Evolutionary conservation across 352 stramenopile species (phyloP).

Genomic region (Plasmopara muralis): DNA sequence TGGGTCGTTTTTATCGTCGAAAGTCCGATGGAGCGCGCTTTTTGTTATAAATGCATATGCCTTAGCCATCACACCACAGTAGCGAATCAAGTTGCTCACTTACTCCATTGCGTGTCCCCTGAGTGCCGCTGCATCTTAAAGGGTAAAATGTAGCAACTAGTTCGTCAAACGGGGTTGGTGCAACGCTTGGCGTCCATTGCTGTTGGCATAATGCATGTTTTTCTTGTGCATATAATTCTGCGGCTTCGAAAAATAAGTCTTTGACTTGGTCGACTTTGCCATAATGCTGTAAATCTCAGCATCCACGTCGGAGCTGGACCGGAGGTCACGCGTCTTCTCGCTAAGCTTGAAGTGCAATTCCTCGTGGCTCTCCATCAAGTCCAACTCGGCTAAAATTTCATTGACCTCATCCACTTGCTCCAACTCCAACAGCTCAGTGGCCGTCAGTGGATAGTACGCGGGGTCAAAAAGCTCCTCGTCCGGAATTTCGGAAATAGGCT

Average conservation of each 20-base stretch:
- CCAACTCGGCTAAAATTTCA: conserved; percentile 66
- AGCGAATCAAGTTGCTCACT: conserved; percentile 18
- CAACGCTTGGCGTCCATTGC: conserved; percentile 41
- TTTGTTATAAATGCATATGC: conserved; percentile 8
- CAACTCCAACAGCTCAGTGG: conserved; percentile 54
- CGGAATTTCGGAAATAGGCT: conserved; percentile 43
- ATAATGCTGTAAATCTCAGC: conserved; percentile 52
- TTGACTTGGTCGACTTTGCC: conserved; percentile 42
- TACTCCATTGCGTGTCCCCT: conserved; percentile 26
- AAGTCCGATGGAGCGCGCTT: conserved; percentile 26
- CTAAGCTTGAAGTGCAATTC: conserved; percentile 54
- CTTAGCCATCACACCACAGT: neutral
- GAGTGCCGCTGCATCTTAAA: conserved; percentile 22
- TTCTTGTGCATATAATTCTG: conserved; percentile 27
- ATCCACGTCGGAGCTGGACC: conserved; percentile 46
- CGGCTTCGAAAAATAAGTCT: conserved; percentile 31
- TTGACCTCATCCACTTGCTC: conserved; percentile 80
- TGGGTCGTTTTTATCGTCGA: conserved; percentile 18
- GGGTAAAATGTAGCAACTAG: conserved; percentile 27
- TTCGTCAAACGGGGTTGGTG: conserved; percentile 71
- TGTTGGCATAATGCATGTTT: conserved; percentile 36
- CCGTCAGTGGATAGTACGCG: conserved; percentile 48
- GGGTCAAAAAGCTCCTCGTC: conserved; percentile 78
- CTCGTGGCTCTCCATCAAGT: conserved; percentile 72
- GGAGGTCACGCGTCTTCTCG: conserved; percentile 52